Conservation (phyloP, 2,329 filamentous ascomycete genomes). For the Fusarium beomiforme region DNA sequence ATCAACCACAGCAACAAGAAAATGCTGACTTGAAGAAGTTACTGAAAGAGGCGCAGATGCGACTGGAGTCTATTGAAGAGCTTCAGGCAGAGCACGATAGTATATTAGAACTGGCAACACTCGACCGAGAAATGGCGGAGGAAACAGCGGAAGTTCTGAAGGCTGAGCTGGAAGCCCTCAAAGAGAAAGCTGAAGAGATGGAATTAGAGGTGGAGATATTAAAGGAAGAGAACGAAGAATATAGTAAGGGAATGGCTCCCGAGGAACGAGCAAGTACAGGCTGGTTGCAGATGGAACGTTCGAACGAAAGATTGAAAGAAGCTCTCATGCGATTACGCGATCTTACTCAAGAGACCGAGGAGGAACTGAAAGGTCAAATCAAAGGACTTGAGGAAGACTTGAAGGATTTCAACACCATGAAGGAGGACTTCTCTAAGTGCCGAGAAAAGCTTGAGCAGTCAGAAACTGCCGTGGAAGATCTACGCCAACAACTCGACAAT, state of each 20-base stretch:
- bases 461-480: constrained; percentile 82
- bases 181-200: constrained; percentile 81
- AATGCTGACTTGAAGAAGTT: constrained; percentile 79
- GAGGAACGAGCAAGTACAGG: constrained; percentile 88
- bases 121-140: constrained; percentile 97
- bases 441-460: constrained; percentile 78
- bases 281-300: constrained; percentile 91
- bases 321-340: constrained; percentile 87
- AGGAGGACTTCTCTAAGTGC: constrained; percentile 74
- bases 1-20: constrained; percentile 85
- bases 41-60: constrained; percentile 78
- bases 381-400: constrained; percentile 78
- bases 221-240: constrained; percentile 85
- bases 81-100: constrained; percentile 86
- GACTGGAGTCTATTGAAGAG: constrained; percentile 73
- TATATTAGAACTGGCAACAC: constrained; percentile 83
- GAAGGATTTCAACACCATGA: constrained; percentile 72
- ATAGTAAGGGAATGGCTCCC: constrained; percentile 83
- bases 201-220: constrained; percentile 89
- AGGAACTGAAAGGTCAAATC: constrained; percentile 79
- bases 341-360: constrained; percentile 85
- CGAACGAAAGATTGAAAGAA: constrained; percentile 87
- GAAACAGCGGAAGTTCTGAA: constrained; percentile 87
- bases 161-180: constrained; percentile 80
- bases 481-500: constrained; percentile 90